A percentile compares a stretch with the other conserved stretches of the same genome.
Evolutionary conservation across 768 basidiomycete genomes (phyloP).

Genomic region (Macrolepiota albuminosa): DNA sequence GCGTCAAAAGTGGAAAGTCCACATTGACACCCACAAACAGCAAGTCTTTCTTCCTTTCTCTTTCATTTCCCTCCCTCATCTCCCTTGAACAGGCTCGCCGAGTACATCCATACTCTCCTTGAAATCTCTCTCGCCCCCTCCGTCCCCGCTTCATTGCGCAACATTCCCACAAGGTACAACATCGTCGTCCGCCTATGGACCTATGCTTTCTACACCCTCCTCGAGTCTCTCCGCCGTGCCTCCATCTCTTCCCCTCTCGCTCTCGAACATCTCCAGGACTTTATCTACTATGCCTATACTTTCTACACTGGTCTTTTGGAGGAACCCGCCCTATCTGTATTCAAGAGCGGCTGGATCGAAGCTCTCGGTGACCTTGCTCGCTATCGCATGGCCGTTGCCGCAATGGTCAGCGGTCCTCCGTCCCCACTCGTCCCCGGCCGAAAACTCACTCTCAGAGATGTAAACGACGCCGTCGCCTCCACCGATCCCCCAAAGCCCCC

Average conservation of each 20-base stretch:
- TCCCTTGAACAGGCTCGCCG: constrained; percentile 62
- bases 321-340: constrained; percentile 62
- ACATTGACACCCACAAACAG: constrained; percentile 82
- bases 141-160: constrained; percentile 83
- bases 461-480: constrained; percentile 39
- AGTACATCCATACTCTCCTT: constrained; percentile 86
- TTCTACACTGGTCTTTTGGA: constrained; percentile 91
- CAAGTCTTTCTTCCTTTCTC: constrained; percentile 30
- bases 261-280: constrained; percentile 89
- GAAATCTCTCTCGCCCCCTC: constrained; percentile 80
- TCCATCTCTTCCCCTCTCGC: constrained; percentile 67
- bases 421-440: constrained; percentile 24
- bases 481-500: constrained; percentile 7
- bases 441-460: constrained; percentile 50
- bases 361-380: constrained; percentile 94
- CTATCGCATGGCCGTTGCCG: constrained; percentile 95
- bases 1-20: constrained; percentile 70
- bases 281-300: constrained; percentile 91
- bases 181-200: constrained; percentile 94
- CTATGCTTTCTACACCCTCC: constrained; percentile 82
- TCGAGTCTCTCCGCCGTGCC: constrained; percentile 85
- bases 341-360: constrained; percentile 89
- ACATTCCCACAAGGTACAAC: constrained; percentile 92
- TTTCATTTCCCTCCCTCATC: neutral
- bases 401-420: constrained; percentile 58